Conservation (phyloP, 2,329 filamentous ascomycete species). For the Fusarium sp. region DNA sequence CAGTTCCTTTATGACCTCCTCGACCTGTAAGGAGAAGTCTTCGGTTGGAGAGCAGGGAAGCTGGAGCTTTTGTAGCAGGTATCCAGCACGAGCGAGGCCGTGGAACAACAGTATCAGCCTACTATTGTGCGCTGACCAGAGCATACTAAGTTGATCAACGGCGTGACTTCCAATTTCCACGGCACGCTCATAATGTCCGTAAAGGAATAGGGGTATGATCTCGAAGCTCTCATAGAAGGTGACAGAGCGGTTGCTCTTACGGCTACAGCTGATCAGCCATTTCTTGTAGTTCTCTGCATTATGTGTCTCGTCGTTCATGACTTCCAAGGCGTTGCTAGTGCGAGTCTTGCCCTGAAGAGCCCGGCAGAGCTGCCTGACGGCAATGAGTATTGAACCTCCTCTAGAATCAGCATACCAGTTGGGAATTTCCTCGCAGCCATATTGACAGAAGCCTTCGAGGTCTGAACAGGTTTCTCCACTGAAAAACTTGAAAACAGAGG, state of each 20-base stretch:
- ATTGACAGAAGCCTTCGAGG: conserved; percentile 75
- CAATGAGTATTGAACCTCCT: conserved; percentile 75
- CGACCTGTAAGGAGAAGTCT: conserved; percentile 54
- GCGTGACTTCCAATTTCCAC: conserved; percentile 64
- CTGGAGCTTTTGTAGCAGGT: conserved; percentile 59
- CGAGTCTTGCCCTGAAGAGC: conserved; percentile 80
- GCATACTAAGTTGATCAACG: conserved; percentile 55
- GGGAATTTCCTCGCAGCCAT: conserved; percentile 76
- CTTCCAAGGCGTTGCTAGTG: conserved; percentile 57
- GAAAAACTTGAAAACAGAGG: conserved; percentile 73
- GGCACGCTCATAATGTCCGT: conserved; percentile 68
- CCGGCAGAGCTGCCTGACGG: conserved; percentile 71
- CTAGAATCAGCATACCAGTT: conserved; percentile 77
- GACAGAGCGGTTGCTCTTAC: conserved; percentile 70
- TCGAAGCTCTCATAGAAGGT: conserved; percentile 75
- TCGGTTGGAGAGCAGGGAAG: conserved; percentile 57
- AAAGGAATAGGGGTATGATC: conserved; percentile 69
- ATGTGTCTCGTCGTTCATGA: conserved; percentile 77
- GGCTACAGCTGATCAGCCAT: conserved; percentile 63
- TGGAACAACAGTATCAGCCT: conserved; percentile 68
- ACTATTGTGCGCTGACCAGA: conserved; percentile 70
- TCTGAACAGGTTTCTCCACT: conserved; percentile 74
- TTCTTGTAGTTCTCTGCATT: conserved; percentile 65
- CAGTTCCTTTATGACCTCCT: conserved; percentile 63
- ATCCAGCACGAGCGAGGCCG: conserved; percentile 64